Conservation (phyloP, 768 basidiomycete genomes). For the Melanogaster broomeanus region DNA sequence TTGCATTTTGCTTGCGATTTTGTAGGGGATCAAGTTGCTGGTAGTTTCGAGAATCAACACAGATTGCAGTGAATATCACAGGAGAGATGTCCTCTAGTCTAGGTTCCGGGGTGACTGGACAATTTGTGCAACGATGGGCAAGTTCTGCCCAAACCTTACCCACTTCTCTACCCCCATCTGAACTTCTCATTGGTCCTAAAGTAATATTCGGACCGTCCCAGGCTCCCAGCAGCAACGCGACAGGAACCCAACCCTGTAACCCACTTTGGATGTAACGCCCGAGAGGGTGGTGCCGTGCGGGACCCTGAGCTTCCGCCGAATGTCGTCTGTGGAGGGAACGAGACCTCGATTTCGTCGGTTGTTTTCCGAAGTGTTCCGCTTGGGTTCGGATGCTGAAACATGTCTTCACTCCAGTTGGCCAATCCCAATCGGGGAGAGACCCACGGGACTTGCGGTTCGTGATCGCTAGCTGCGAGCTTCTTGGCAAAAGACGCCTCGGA, state of each 20-base stretch:
- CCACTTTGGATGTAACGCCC: slow-evolving; percentile 33
- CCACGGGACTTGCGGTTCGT: neutral
- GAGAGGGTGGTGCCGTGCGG: slow-evolving; percentile 31
- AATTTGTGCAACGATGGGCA: slow-evolving; percentile 36
- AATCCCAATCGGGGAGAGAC: neutral
- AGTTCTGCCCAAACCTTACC: slow-evolving; percentile 35
- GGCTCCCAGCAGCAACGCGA: slow-evolving; percentile 35
- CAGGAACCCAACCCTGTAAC: slow-evolving; percentile 38
- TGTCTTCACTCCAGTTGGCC: neutral
- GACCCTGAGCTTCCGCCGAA: slow-evolving; percentile 43
- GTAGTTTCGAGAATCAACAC: no score
- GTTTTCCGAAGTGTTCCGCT: neutral
- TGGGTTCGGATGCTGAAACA: slow-evolving; percentile 14
- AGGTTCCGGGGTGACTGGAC: neutral
- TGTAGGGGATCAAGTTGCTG: no score
- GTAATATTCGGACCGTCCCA: slow-evolving; percentile 30
- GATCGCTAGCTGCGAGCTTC: neutral
- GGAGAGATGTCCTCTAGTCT: no score
- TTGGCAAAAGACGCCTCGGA: neutral
- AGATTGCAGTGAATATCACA: no score
- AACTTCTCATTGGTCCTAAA: slow-evolving; percentile 35
- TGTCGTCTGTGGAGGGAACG: slow-evolving; percentile 40
- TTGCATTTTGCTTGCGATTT: no score
- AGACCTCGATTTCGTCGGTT: slow-evolving; percentile 15
- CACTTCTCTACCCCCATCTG: slow-evolving; percentile 32